Conservation (phyloP, 164 flowering plant species). For the Macadamia integrifolia region DNA sequence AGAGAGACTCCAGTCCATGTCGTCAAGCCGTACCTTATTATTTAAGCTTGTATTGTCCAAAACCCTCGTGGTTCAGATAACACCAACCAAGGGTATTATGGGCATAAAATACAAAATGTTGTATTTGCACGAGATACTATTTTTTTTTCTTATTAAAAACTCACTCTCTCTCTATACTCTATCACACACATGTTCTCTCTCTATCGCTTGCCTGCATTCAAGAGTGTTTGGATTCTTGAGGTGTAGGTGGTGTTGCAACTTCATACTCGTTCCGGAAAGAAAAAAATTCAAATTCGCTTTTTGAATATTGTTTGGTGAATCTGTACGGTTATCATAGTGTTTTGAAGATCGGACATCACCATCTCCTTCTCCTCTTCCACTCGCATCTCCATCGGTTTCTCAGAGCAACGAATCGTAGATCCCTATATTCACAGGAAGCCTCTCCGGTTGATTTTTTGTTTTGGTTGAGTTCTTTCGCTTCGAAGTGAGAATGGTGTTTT, state of each 20-base stretch:
- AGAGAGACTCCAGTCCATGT: too few species aligned
- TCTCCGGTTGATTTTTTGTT: neutral
- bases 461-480: neutral
- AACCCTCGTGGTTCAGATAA: too few species aligned
- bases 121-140: neutral
- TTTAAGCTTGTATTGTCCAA: too few species aligned
- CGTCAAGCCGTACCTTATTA: too few species aligned
- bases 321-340: neutral
- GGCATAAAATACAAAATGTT: too few species aligned
- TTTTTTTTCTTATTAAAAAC: neutral
- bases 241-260: neutral
- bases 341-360: neutral
- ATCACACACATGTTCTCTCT: too few species aligned
- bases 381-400: slow-evolving; percentile 4
- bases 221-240: neutral
- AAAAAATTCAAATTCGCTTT: neutral
- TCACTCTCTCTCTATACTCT: slow-evolving; percentile 1
- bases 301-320: neutral
- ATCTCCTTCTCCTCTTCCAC: neutral
- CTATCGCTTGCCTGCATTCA: neutral
- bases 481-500: slow-evolving; percentile 7
- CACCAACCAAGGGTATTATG: too few species aligned
- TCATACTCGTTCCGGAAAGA: neutral
- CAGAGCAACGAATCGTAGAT: neutral
- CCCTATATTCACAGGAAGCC: neutral